A percentile compares a stretch with the other conserved stretches of the same genome.
These are phyloP conservation scores for Multifurca ochricompacta DNA, from an alignment of 768 basidiomycete species.

Conservation along the genomic window DNA sequence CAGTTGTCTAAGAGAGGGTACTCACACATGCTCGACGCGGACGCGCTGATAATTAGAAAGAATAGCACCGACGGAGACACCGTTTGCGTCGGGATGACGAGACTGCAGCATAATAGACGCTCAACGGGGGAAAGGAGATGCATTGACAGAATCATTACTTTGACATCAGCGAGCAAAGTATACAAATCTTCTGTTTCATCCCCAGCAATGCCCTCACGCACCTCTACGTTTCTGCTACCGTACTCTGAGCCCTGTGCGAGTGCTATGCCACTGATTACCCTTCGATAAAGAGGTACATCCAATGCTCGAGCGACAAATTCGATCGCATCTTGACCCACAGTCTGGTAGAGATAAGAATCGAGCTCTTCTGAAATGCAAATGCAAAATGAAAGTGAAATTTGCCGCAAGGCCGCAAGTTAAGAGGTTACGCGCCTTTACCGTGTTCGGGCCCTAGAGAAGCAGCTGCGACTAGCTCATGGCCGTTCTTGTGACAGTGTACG, in stretches of 20 bases:
- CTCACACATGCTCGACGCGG: constrained; percentile 95
- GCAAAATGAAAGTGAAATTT: constrained; percentile 16
- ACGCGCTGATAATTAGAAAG: constrained; percentile 96
- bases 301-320: constrained; percentile 79
- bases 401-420: constrained; percentile 19
- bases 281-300: constrained; percentile 77
- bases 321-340: constrained; percentile 95
- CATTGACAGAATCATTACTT: constrained; percentile 40
- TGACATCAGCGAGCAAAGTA: constrained; percentile 60
- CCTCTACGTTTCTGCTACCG: constrained; percentile 50
- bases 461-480: constrained; percentile 81
- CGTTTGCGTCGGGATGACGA: constrained; percentile 73
- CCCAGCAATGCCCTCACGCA: constrained; percentile 48
- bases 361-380: constrained; percentile 71
- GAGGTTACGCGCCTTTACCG: constrained; percentile 64
- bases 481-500: constrained; percentile 76
- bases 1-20: neutral
- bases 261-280: constrained; percentile 73
- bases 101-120: constrained; percentile 34
- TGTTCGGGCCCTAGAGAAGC: constrained; percentile 79
- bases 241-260: constrained; percentile 82
- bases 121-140: neutral
- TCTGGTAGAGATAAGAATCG: constrained; percentile 97
- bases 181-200: constrained; percentile 97
- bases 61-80: constrained; percentile 92